Evolutionary conservation across 2,329 filamentous ascomycete species (phyloP), one percentile per base, ranked within the genome.

Genomic region (Penicillium olsonii): DNA sequence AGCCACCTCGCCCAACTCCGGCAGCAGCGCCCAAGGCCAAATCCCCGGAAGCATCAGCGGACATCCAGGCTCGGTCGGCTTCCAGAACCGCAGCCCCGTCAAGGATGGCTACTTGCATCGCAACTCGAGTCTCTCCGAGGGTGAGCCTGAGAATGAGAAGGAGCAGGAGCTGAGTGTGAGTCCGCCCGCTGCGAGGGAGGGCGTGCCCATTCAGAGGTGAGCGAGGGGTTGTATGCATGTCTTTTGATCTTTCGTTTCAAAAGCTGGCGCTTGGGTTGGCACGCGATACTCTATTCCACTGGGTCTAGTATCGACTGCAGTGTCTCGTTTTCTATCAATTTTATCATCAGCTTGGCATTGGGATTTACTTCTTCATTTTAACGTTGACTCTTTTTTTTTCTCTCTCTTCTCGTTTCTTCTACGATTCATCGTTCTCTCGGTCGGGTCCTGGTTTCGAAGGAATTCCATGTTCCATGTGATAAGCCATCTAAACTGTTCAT

Each of bases 71-170:
- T 70, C 68, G 8, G 57, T 72, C 35, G 69, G 71, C 6, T 70
- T 69, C 55, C 81, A 84, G 60, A 81, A 83, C 54, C 86, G 88
- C 55, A 94, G 88, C 69, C 92, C 92, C 2, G 84, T 94, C 63
- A 96, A 96, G 77, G 92, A 96, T 35, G 95, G 88, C 75, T 90
- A 90, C 69, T 77, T 96, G 67, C 85, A 95, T 69, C 83, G 88
- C 56, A 88, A 91, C 73, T 90, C 88, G 6, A 95, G 85, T 67
- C 83, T 79, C 10, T 79, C 82, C 48, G 75, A 76, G 20, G 47
- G 47, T 8, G 54, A 56, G n/a, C 26, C 53, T 34, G 74, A 79
- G 60, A 72, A 77, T 34, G 74, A 79, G 60, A 72, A 77, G 24
- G 46, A 31, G 12, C 66, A 71, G 33, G 64, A 69, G n/a, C 61